These are phyloP conservation scores for Colletotrichum destructivum DNA, from an alignment of 2,329 filamentous ascomycete species.

Conservation along the genomic window DNA sequence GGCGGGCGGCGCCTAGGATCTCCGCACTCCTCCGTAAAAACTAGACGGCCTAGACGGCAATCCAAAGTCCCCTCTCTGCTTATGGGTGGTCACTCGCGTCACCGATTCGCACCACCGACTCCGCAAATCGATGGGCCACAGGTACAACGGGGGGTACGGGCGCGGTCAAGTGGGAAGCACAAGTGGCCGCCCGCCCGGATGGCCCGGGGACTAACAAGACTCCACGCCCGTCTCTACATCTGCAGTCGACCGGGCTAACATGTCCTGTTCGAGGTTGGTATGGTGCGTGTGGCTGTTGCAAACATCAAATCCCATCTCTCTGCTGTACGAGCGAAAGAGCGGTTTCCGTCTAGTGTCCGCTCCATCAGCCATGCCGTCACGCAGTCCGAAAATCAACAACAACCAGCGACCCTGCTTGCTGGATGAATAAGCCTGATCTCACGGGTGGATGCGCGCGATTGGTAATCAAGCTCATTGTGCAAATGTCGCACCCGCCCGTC, in stretches of 20 bases:
- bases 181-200: conserved; percentile 39
- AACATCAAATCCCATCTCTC: conserved; percentile 9
- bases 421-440: conserved; percentile 1
- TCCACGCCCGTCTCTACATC: conserved; percentile 31
- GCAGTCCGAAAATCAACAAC: conserved; percentile 7
- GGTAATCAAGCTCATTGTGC: conserved; percentile 32
- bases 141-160: conserved; percentile 20
- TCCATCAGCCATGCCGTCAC: not conserved
- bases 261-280: conserved; percentile 10
- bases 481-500: not conserved
- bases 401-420: conserved; percentile 15
- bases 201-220: conserved; percentile 43
- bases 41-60: conserved; percentile 3
- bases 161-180: not conserved
- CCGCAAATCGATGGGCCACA: conserved; percentile 2
- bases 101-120: conserved; percentile 5
- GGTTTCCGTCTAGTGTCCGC: not conserved
- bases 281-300: not conserved
- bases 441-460: conserved; percentile 23
- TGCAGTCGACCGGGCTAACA: conserved; percentile 6
- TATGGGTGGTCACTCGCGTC: conserved; percentile 19
- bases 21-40: conserved; percentile 14
- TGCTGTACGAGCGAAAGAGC: conserved; percentile 13
- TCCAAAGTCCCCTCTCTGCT: conserved; percentile 4
- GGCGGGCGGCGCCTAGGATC: not conserved